These are phyloP conservation scores for Aureobasidium pullulans DNA, from an alignment of 2,329 filamentous ascomycete species.

Conservation along the genomic window DNA sequence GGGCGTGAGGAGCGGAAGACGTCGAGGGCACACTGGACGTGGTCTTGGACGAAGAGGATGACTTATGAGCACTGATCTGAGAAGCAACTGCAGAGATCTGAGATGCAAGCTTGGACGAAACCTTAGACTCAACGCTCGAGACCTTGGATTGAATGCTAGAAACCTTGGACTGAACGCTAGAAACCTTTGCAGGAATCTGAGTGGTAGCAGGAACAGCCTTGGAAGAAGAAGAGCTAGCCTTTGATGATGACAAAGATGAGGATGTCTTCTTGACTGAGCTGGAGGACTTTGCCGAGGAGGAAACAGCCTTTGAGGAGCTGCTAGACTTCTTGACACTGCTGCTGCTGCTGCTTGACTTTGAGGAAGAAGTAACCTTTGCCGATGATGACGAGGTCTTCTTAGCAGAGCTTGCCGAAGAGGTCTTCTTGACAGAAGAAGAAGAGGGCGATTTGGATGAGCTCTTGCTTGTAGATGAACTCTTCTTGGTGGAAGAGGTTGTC, in stretches of 20 bases:
- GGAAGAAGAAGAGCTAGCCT: background rate
- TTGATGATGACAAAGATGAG: background rate
- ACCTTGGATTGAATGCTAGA: background rate
- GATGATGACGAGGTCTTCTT: conserved; percentile 5
- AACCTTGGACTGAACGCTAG: background rate
- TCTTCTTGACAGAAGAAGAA: conserved; percentile 1
- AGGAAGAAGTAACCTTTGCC: background rate
- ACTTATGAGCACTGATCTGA: background rate
- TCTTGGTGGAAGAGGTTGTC: conserved; percentile 1
- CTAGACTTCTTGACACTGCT: background rate
- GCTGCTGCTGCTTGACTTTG: background rate
- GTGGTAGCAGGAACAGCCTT: background rate
- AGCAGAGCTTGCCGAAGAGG: background rate
- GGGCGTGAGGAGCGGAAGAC: background rate
- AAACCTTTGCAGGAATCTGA: background rate
- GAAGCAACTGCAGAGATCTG: background rate
- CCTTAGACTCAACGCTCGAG: background rate
- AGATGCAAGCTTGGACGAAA: background rate
- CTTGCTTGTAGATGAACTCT: background rate
- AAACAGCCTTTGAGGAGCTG: background rate
- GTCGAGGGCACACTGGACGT: background rate
- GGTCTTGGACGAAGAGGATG: background rate
- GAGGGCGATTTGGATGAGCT: background rate
- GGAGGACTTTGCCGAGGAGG: background rate
- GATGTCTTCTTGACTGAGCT: background rate